Percentiles rank a stretch among this genome's conserved stretches.
Conservation (phyloP, 2,329 filamentous ascomycete species). For the Colletotrichum lupini region DNA sequence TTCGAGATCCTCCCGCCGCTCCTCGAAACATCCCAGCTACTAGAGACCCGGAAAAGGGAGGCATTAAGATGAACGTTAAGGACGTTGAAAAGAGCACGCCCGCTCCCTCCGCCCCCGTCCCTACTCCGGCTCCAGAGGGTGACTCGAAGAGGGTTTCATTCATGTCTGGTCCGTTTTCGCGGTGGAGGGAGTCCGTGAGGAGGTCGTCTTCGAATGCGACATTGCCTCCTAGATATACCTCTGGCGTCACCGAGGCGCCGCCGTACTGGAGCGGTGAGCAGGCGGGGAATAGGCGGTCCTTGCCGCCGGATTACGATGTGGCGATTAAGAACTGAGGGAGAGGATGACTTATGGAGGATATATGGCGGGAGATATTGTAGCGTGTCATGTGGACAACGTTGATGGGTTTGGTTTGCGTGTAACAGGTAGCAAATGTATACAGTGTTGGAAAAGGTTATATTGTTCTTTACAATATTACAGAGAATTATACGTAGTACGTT, state of each 20-base stretch:
- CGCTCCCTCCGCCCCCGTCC: not conserved
- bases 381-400: no score
- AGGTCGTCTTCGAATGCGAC: constrained; percentile 12
- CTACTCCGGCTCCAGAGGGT: not conserved
- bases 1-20: not conserved
- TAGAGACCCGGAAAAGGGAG: constrained; percentile 4
- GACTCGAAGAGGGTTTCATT: constrained; percentile 9
- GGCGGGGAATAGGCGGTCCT: not conserved
- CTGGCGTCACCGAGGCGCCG: not conserved
- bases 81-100: not conserved
- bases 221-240: constrained; percentile 13
- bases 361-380: not conserved
- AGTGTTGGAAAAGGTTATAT: not conserved
- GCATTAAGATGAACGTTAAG: not conserved
- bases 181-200: constrained; percentile 8
- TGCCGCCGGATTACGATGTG: constrained; percentile 21
- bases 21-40: not conserved
- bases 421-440: not conserved
- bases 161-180: constrained; percentile 8
- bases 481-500: not conserved
- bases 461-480: not conserved
- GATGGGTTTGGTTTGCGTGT: not conserved
- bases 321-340: constrained; percentile 7
- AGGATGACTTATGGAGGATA: no score
- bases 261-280: not conserved